Percentiles rank a stretch among this genome's conserved stretches.
phyloP scores from a whole-genome alignment of 371 early-diverging fungal species.

The Funneliformis caledonium region DNA sequence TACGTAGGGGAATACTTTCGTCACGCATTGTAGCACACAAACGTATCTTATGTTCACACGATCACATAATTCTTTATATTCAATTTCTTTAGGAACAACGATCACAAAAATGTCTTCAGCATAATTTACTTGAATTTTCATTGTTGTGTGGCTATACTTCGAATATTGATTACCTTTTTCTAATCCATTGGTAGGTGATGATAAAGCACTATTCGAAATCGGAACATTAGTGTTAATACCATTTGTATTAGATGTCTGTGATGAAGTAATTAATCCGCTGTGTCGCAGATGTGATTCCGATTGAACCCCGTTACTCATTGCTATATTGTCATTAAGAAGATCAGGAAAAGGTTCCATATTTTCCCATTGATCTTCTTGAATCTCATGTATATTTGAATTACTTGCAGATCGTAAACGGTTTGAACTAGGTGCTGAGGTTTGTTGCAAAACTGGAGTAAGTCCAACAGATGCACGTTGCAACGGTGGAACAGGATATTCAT shows the following conservation, averaged over 20 bases:
- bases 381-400: slow-evolving; percentile 66
- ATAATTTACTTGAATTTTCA: slow-evolving; percentile 88
- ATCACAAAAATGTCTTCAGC: slow-evolving; percentile 86
- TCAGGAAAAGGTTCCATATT: slow-evolving; percentile 27
- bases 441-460: neutral
- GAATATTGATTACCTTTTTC: slow-evolving; percentile 23
- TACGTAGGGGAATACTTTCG: slow-evolving; percentile 61
- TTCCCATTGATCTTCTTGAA: slow-evolving; percentile 44
- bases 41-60: slow-evolving; percentile 88
- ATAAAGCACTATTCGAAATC: neutral
- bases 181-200: neutral
- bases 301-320: slow-evolving; percentile 23
- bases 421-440: neutral
- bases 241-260: slow-evolving; percentile 3
- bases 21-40: slow-evolving; percentile 67
- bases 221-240: neutral
- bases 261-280: slow-evolving; percentile 39
- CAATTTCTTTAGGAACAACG: slow-evolving; percentile 72
- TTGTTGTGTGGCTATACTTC: slow-evolving; percentile 38
- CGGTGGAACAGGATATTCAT: slow-evolving; percentile 2
- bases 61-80: slow-evolving; percentile 76
- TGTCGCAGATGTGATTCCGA: slow-evolving; percentile 21
- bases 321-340: neutral
- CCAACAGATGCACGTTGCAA: slow-evolving; percentile 31
- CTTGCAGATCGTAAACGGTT: slow-evolving; percentile 64